A percentile compares a stretch with the other conserved stretches of the same genome.
Conservation (phyloP, 2,329 filamentous ascomycete species). For the Didymella arachidicola region DNA sequence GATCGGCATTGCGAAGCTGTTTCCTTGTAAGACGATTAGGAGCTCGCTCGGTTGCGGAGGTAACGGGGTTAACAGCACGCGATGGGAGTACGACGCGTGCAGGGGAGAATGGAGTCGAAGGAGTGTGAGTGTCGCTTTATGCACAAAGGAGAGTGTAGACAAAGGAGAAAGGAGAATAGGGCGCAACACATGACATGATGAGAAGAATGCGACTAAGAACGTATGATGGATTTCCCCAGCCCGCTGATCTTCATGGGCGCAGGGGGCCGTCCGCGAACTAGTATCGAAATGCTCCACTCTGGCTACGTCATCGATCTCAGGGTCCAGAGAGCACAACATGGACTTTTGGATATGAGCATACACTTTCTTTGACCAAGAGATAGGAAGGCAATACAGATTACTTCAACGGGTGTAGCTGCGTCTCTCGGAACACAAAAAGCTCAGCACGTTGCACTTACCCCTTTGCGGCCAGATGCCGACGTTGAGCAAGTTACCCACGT, state of each 20-base stretch:
- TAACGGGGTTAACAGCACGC: constrained; percentile 19
- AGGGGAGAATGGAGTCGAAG: background rate
- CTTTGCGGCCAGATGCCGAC: background rate
- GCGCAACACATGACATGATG: background rate
- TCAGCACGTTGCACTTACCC: background rate
- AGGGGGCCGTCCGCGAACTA: constrained; percentile 13
- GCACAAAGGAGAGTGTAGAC: background rate
- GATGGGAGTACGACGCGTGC: background rate
- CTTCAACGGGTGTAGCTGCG: background rate
- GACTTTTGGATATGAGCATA: too few relatives aligned
- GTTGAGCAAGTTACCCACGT: background rate
- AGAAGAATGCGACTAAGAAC: constrained; percentile 3
- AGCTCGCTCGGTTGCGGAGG: constrained; percentile 18
- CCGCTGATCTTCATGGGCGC: constrained; percentile 12
- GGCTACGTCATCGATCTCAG: constrained; percentile 19
- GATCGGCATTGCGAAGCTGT: constrained; percentile 62
- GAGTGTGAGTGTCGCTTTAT: background rate
- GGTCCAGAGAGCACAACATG: constrained; percentile 15
- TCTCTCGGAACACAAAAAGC: background rate
- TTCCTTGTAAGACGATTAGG: constrained; percentile 6
- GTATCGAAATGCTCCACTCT: constrained; percentile 6
- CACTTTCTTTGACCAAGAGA: background rate
- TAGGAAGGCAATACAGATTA: background rate
- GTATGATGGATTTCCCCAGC: constrained; percentile 12
- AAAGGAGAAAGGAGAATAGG: constrained; percentile 4